Conservation (phyloP, 2,329 filamentous ascomycete genomes). For the Fusarium sp. region DNA sequence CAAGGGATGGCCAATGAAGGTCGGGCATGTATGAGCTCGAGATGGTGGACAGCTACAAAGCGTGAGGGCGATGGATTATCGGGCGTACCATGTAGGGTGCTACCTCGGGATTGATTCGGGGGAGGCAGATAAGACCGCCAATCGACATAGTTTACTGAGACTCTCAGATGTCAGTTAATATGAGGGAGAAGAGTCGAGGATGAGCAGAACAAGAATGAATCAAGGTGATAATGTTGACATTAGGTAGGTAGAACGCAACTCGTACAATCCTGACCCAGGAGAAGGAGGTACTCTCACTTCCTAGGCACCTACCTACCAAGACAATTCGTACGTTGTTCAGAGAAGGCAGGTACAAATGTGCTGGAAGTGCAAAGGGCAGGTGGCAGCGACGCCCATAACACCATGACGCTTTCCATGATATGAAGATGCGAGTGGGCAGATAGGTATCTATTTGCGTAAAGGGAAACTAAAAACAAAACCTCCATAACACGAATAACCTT, state of each 20-base stretch:
- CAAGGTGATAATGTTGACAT: not conserved
- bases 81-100: not conserved
- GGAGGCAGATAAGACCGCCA: not conserved
- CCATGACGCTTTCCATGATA: not conserved
- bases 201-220: not conserved
- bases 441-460: not conserved
- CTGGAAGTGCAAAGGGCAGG: not conserved
- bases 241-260: not conserved
- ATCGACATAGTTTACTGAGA: not conserved
- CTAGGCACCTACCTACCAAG: not conserved
- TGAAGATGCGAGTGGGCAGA: not conserved
- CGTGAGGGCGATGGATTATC: not conserved
- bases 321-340: not conserved
- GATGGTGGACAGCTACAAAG: not conserved
- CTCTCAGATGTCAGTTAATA: not conserved
- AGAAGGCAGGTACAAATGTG: not conserved
- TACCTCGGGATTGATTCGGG: not conserved
- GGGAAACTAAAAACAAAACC: not conserved
- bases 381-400: not conserved
- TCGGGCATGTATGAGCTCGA: not conserved
- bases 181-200: not conserved
- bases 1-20: slow-evolving; percentile 19
- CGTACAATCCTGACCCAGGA: not conserved
- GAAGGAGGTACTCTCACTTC: not conserved
- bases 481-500: not conserved